Conservation (phyloP, 352 stramenopile genomes). For the Blastocystis sp. region DNA sequence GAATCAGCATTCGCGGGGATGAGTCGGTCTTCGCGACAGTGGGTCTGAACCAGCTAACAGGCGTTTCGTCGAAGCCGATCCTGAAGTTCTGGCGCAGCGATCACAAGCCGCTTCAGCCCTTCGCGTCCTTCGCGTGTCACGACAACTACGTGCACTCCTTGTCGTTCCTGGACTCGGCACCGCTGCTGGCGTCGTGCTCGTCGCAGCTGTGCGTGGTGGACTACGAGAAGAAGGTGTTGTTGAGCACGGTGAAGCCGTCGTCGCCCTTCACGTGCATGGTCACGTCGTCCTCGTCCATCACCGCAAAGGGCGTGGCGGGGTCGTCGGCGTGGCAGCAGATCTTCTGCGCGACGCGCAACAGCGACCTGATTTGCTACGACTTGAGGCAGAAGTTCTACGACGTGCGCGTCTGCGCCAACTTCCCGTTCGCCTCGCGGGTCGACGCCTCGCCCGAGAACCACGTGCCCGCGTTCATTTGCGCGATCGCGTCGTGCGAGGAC, state of each 20-base stretch:
- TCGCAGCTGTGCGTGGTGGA: slow-evolving; percentile 46
- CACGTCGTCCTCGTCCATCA: slow-evolving; percentile 37
- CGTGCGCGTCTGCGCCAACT: slow-evolving; percentile 10
- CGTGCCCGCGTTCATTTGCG: background rate
- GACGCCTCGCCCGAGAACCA: background rate
- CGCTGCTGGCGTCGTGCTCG: slow-evolving; percentile 55
- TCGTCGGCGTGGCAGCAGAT: slow-evolving; percentile 59
- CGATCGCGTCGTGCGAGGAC: slow-evolving; percentile 30
- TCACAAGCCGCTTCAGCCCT: slow-evolving; percentile 12
- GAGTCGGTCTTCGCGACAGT: slow-evolving; percentile 64
- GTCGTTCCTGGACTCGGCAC: slow-evolving; percentile 24
- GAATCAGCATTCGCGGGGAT: slow-evolving; percentile 10
- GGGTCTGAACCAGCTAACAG: background rate
- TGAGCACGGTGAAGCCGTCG: background rate
- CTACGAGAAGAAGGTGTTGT: slow-evolving; percentile 36
- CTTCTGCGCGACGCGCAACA: slow-evolving; percentile 23
- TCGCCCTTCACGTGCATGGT: slow-evolving; percentile 54
- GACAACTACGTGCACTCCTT: slow-evolving; percentile 25
- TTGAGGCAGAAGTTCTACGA: slow-evolving; percentile 73
- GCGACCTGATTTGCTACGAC: slow-evolving; percentile 66
- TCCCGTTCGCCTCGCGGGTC: background rate
- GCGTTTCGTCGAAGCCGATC: background rate
- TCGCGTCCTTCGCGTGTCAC: slow-evolving; percentile 1
- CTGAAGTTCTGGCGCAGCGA: slow-evolving; percentile 65
- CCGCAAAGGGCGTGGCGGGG: slow-evolving; percentile 50